Base-by-base conservation (phyloP, 768 basidiomycete species). In the Arthromyces matolae region DNA sequence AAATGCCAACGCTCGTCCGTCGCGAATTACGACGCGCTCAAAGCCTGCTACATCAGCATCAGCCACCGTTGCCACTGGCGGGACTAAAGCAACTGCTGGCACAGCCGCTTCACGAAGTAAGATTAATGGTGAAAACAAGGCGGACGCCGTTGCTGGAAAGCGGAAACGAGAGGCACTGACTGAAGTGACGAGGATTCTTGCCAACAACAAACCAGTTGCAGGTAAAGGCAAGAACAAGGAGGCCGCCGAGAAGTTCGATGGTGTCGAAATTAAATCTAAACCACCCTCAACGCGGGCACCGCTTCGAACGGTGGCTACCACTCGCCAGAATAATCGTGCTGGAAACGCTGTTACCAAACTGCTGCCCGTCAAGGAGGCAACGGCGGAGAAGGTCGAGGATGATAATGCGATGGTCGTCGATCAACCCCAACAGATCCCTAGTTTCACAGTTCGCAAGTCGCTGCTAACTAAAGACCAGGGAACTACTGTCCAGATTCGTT, bases 111-210 rank as follows among this genome's bases (percentile, higher is more conserved):
- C 79, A 40, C 68, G 74, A 57, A 74, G 78, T 23, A 82, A 81
- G 65, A 61, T 70, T 34, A 63, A 71, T 61, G 54, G 62, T 62
- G 40, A 62, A 53, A 64, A 67, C 52, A 75, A 79, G 52, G 57
- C 64, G 18, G 83, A 85, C 23, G 62, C 66, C 8, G 69, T 71
- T 27, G 73, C 73, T 3, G 81, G 78, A 41, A 89, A 90, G 64
- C 77, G 89, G 53, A 91, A 91, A 64, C 84, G 90, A 34, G 84
- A 85, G 41, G 88, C 88, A 0, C 71, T 92, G 22, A 83, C 81
- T 25, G 89, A 92, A 64, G 84, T 89, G 34, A 77, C 81, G 7
- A 70, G 71, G 8, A 56, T 71, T 20, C 52, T 65, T 10, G 60
- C 69, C 18, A 68, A 62, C 51, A 81, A 82, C 58, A 81, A 79